phyloP scores from a whole-genome alignment of 495 filamentous ascomycete genomes.

The Halenospora varia region DNA sequence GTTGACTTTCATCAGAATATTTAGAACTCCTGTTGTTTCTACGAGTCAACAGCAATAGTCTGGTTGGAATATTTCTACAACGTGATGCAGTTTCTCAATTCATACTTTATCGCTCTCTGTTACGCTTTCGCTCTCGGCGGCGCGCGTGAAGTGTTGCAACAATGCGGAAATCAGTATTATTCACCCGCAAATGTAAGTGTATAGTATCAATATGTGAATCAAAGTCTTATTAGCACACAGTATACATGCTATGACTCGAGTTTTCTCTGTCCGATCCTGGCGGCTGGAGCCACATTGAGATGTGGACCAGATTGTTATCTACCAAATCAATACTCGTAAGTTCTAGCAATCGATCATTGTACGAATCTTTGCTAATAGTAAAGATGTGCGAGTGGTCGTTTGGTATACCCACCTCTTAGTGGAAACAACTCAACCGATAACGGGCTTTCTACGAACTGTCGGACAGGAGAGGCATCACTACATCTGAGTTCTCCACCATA shows the following conservation, averaged over 20 bases:
- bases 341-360: not conserved
- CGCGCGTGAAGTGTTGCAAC: slow-evolving; percentile 20
- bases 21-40: no score
- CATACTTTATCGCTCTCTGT: no score
- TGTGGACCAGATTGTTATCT: slow-evolving; percentile 39
- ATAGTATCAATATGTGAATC: not conserved
- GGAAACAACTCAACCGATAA: slow-evolving; percentile 4
- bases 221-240: slow-evolving; percentile 18
- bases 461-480: slow-evolving; percentile 28
- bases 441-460: slow-evolving; percentile 13
- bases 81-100: no score
- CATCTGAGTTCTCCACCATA: slow-evolving; percentile 38
- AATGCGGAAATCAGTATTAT: slow-evolving; percentile 36
- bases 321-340: slow-evolving; percentile 31
- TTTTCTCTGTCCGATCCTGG: slow-evolving; percentile 38
- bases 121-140: no score
- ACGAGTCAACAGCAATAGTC: no score
- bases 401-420: slow-evolving; percentile 25
- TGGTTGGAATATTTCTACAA: no score
- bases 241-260: slow-evolving; percentile 39
- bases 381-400: slow-evolving; percentile 25
- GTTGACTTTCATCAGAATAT: no score
- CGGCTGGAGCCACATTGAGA: slow-evolving; percentile 31
- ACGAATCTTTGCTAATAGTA: slow-evolving; percentile 4
- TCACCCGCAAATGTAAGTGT: slow-evolving; percentile 29